Conservation (phyloP, 2,329 filamentous ascomycete genomes). For the Pezicula carpinea region DNA sequence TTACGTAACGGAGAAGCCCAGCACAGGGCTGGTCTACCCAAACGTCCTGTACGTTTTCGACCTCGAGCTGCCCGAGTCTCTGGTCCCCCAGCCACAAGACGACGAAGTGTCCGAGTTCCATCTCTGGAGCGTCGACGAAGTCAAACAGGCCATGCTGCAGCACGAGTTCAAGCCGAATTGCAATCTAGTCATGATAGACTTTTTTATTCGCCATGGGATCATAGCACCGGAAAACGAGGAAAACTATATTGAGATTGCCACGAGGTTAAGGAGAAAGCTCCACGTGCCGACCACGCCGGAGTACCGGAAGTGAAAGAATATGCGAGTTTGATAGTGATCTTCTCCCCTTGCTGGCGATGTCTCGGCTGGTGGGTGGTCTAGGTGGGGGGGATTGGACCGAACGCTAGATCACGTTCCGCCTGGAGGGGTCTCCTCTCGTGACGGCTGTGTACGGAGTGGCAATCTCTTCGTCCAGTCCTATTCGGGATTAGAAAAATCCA, state of each 20-base stretch:
- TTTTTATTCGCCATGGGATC: constrained; percentile 72
- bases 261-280: constrained; percentile 35
- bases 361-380: too few relatives aligned
- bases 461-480: too few relatives aligned
- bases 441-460: too few relatives aligned
- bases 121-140: constrained; percentile 56
- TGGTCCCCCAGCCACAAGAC: constrained; percentile 64
- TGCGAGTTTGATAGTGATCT: too few relatives aligned
- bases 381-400: too few relatives aligned
- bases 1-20: constrained; percentile 63
- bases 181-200: constrained; percentile 72
- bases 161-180: constrained; percentile 86
- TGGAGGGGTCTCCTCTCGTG: too few relatives aligned
- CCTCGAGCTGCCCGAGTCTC: constrained; percentile 54
- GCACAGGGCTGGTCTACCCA: constrained; percentile 57
- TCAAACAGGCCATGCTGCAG: constrained; percentile 55
- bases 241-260: constrained; percentile 65
- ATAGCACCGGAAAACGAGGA: constrained; percentile 68
- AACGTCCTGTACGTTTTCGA: constrained; percentile 76
- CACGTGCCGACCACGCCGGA: neutral
- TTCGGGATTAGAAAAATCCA: too few relatives aligned
- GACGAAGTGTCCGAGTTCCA: constrained; percentile 75
- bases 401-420: too few relatives aligned
- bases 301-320: too few relatives aligned
- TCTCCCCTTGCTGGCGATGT: too few relatives aligned